Conservation (phyloP, 176 grass and related monocot species). For the Phoenix roebelenii region DNA sequence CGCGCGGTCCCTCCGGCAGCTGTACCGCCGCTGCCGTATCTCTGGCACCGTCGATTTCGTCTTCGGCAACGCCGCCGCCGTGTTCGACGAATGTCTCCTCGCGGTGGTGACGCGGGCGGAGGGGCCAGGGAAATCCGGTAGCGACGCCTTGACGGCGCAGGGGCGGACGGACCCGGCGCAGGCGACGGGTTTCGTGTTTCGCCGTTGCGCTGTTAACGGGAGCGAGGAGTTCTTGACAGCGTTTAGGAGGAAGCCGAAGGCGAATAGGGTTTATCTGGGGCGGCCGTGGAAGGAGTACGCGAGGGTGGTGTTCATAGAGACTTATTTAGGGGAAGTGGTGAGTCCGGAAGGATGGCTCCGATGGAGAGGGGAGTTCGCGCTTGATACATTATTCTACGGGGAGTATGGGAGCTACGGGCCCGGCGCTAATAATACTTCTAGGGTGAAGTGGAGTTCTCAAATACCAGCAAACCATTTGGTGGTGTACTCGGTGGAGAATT, state of each 20-base stretch:
- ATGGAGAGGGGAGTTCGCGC: constrained; percentile 55
- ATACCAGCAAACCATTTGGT: constrained; percentile 31
- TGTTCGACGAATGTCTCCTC: constrained; percentile 66
- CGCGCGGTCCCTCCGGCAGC: constrained; percentile 59
- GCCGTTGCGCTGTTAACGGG: constrained; percentile 48
- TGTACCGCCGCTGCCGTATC: constrained; percentile 57
- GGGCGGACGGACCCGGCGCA: constrained; percentile 72
- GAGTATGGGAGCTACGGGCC: constrained; percentile 62
- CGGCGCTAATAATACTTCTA: constrained; percentile 42
- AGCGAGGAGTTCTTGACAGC: constrained; percentile 35
- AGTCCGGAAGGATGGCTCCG: constrained; percentile 70
- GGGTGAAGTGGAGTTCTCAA: constrained; percentile 68
- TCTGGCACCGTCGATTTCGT: constrained; percentile 65
- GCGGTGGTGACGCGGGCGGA: constrained; percentile 47
- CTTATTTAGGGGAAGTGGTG: constrained; percentile 30
- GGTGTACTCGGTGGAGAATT: constrained; percentile 63
- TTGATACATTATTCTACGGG: constrained; percentile 57
- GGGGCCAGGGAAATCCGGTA: constrained; percentile 33
- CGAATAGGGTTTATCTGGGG: constrained; percentile 58
- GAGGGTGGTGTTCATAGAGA: constrained; percentile 41
- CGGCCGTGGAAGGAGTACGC: constrained; percentile 90
- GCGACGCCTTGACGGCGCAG: constrained; percentile 63
- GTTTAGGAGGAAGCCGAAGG: constrained; percentile 34
- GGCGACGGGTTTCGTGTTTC: constrained; percentile 68
- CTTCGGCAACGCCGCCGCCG: constrained; percentile 58